Evolutionary conservation across 2,329 filamentous ascomycete species (phyloP).

Genomic region (Stagonosporopsis cucurbitacearum): DNA sequence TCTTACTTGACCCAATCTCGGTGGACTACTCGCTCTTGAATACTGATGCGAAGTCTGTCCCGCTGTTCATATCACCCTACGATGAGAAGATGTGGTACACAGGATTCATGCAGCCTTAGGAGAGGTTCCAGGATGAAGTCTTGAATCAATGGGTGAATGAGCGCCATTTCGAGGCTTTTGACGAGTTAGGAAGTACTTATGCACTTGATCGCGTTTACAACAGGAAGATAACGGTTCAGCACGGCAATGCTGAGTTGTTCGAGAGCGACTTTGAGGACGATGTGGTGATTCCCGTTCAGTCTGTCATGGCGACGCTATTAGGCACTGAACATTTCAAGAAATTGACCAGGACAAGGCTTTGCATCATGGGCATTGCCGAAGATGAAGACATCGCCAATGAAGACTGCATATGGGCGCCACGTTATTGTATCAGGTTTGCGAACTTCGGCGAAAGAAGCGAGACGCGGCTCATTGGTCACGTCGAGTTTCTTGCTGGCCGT

Average conservation of each 20-base stretch:
- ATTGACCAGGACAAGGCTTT: not conserved
- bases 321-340: not conserved
- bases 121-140: constrained; percentile 6
- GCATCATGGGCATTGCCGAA: constrained; percentile 6
- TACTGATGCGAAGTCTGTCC: not conserved
- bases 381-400: constrained; percentile 12
- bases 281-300: constrained; percentile 13
- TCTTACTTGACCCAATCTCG: not conserved
- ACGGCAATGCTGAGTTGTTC: not conserved
- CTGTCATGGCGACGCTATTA: constrained; percentile 13
- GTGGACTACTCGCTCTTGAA: not conserved
- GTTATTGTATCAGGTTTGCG: constrained; percentile 19
- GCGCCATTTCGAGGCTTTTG: constrained; percentile 2
- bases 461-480: constrained; percentile 25
- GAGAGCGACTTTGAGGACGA: constrained; percentile 17
- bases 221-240: not conserved
- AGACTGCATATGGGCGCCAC: constrained; percentile 14
- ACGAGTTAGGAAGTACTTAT: not conserved
- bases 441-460: not conserved
- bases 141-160: constrained; percentile 7
- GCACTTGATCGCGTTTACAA: not conserved
- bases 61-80: constrained; percentile 5
- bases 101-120: constrained; percentile 25
- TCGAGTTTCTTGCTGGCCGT: constrained; percentile 27
- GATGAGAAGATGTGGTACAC: constrained; percentile 22